phyloP scores from a whole-genome alignment of 768 basidiomycete species.

The Serendipita vermifera region DNA sequence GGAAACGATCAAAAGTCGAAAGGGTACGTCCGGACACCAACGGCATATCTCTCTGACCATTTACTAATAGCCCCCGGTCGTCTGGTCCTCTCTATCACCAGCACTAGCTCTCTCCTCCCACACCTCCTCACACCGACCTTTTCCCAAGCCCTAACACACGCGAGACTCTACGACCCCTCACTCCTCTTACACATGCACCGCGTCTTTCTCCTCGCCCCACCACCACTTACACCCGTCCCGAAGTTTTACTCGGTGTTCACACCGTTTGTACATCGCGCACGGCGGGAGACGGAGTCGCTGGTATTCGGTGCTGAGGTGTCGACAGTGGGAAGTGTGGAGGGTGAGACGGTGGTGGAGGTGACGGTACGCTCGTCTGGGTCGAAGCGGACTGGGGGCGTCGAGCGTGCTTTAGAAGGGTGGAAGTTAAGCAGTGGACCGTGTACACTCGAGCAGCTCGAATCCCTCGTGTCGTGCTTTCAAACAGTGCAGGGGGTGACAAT shows the following conservation, averaged over 20 bases:
- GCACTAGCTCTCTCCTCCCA: constrained; percentile 37
- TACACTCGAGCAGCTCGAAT: not conserved
- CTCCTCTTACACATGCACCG: constrained; percentile 56
- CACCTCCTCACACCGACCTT: constrained; percentile 49
- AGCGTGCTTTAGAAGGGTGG: constrained; percentile 28
- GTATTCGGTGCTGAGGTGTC: constrained; percentile 43
- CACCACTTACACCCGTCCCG: constrained; percentile 30
- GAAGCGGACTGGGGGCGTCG: constrained; percentile 45
- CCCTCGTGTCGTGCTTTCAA: not conserved
- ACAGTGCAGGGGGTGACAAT: constrained; percentile 11
- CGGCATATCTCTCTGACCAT: not conserved
- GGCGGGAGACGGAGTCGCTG: constrained; percentile 44
- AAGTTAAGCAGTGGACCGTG: constrained; percentile 18
- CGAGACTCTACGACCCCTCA: constrained; percentile 55
- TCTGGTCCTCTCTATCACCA: constrained; percentile 44
- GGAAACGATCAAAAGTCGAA: constrained; percentile 32
- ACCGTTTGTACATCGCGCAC: constrained; percentile 46
- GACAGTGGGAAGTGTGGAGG: constrained; percentile 23
- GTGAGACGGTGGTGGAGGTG: constrained; percentile 51
- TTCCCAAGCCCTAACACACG: constrained; percentile 47
- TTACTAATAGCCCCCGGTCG: constrained; percentile 36
- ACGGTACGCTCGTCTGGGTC: constrained; percentile 35
- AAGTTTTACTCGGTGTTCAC: constrained; percentile 76
- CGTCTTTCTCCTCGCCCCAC: constrained; percentile 60
- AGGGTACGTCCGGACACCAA: constrained; percentile 30